Evolutionary conservation across 106 monocot genomes (phyloP).

Genomic region (Acorus gramineus): DNA sequence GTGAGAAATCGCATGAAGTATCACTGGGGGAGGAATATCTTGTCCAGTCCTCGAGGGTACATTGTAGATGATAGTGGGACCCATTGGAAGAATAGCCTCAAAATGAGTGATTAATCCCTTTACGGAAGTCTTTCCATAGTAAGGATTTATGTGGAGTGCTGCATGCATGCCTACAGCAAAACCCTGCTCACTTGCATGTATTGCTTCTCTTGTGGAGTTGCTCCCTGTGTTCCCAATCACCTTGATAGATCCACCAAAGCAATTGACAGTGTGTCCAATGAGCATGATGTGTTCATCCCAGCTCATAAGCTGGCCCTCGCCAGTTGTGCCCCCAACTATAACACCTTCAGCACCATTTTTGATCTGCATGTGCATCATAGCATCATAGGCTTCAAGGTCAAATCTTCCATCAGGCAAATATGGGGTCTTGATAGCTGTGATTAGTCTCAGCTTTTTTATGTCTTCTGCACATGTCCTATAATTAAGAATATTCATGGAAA

Average conservation of each 20-base stretch:
- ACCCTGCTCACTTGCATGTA: conserved; percentile 85
- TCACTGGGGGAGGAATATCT: conserved; percentile 66
- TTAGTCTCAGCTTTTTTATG: conserved; percentile 66
- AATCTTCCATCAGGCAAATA: conserved; percentile 90
- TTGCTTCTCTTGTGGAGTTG: conserved; percentile 86
- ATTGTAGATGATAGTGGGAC: conserved; percentile 86
- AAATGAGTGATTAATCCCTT: conserved; percentile 69
- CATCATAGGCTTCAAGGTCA: conserved; percentile 82
- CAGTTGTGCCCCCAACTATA: conserved; percentile 88
- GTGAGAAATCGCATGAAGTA: conserved; percentile 19
- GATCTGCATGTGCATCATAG: conserved; percentile 67
- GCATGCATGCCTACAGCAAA: conserved; percentile 96
- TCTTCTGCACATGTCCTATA: conserved; percentile 68
- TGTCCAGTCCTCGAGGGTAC: conserved; percentile 82
- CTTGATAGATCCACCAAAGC: conserved; percentile 73
- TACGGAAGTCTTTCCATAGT: conserved; percentile 85
- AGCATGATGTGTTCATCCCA: conserved; percentile 99
- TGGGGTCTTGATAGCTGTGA: conserved; percentile 91
- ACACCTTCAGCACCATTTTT: conserved; percentile 70
- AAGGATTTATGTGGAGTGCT: conserved; percentile 87
- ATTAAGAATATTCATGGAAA: not conserved
- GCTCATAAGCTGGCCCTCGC: conserved; percentile 97
- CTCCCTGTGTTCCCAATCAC: conserved; percentile 93
- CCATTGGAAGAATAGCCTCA: conserved; percentile 67
- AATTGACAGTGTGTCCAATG: conserved; percentile 84